phyloP scores from a whole-genome alignment of 208 protist species.

The Trypanosoma caninum region DNA sequence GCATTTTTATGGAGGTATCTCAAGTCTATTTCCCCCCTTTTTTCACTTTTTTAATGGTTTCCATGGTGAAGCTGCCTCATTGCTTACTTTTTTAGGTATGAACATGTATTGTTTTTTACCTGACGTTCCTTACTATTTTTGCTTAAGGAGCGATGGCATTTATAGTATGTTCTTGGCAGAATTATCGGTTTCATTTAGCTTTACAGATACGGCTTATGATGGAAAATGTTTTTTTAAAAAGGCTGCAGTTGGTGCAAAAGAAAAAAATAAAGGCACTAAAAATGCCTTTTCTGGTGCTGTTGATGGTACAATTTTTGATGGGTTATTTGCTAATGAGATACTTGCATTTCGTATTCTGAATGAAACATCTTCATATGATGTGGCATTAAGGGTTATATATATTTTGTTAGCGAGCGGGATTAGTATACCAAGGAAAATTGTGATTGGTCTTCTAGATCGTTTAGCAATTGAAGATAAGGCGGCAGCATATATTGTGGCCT shows the following conservation, averaged over 20 bases:
- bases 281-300: too few relatives aligned
- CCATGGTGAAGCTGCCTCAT: slow-evolving; percentile 9
- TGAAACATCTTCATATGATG: slow-evolving; percentile 5
- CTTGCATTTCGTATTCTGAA: slow-evolving; percentile 11
- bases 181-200: too few relatives aligned
- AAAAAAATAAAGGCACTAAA: too few relatives aligned
- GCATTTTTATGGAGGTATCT: background rate
- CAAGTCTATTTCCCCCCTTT: slow-evolving; percentile 18
- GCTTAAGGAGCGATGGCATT: too few relatives aligned
- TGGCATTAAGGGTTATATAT: slow-evolving; percentile 11
- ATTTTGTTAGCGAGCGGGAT: slow-evolving; percentile 18
- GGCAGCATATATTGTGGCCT: slow-evolving; percentile 5
- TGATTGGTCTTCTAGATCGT: slow-evolving; percentile 7
- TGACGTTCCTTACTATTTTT: background rate
- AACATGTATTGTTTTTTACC: background rate
- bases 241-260: too few relatives aligned
- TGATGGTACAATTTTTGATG: background rate
- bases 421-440: slow-evolving; percentile 16
- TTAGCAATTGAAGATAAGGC: background rate
- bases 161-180: too few relatives aligned
- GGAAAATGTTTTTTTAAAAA: too few relatives aligned
- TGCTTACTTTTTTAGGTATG: background rate
- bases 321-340: slow-evolving; percentile 9
- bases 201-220: too few relatives aligned
- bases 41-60: slow-evolving; percentile 24